A percentile compares a stretch with the other conserved stretches of the same genome.
phyloP scores from a whole-genome alignment of 495 filamentous ascomycete species.

The Neurospora sp. region DNA sequence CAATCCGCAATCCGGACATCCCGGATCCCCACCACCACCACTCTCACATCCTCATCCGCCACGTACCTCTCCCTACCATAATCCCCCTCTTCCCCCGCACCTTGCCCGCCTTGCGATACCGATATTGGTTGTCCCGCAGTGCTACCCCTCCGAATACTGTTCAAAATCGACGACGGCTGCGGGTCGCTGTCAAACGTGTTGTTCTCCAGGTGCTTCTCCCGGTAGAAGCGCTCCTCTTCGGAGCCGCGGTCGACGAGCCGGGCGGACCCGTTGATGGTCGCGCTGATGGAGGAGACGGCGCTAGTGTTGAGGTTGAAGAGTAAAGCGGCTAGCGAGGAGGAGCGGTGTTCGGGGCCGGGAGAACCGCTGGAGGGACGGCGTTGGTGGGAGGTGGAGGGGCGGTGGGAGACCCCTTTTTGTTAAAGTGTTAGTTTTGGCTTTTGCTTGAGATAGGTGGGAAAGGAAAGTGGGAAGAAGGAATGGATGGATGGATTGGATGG shows the following conservation, averaged over 20 bases:
- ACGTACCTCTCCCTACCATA: constrained; percentile 51
- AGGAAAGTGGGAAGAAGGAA: too few relatives aligned
- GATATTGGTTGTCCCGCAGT: background rate
- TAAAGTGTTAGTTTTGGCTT: too few relatives aligned
- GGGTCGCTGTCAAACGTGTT: constrained; percentile 61
- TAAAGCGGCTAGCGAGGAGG: constrained; percentile 60
- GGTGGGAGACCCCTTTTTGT: constrained; percentile 73
- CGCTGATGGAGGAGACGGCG: constrained; percentile 79
- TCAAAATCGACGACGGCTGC: constrained; percentile 36
- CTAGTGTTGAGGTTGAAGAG: constrained; percentile 85
- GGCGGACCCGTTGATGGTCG: constrained; percentile 83
- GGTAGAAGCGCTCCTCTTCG: constrained; percentile 74
- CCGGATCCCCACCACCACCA: constrained; percentile 62
- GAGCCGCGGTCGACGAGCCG: constrained; percentile 58
- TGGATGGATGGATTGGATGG: too few relatives aligned
- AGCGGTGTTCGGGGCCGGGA: constrained; percentile 51
- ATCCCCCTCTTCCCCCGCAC: constrained; percentile 33
- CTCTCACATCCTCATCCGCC: constrained; percentile 57
- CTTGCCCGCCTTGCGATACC: constrained; percentile 2
- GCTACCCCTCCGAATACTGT: constrained; percentile 22
- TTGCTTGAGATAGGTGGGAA: too few relatives aligned
- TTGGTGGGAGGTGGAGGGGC: constrained; percentile 68
- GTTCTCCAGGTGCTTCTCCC: constrained; percentile 75
- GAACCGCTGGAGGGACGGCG: constrained; percentile 48
- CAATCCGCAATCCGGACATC: constrained; percentile 72